Base-by-base conservation (phyloP, 306 rosid genomes). In the Malus domestica region DNA sequence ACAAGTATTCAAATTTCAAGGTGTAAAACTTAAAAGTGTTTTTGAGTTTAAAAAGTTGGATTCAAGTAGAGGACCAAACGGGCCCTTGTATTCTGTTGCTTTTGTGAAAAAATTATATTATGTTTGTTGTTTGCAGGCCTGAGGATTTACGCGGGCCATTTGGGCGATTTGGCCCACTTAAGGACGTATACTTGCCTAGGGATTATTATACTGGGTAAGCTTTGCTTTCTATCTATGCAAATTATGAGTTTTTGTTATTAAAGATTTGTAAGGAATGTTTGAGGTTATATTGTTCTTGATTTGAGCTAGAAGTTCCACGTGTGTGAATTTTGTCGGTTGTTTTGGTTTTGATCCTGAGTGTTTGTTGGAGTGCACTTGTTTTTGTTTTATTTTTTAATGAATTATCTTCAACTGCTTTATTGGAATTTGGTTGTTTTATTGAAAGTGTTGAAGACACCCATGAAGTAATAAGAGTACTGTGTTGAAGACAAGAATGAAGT, bases 191-290 rank as follows among this genome's bases (percentile, higher is more conserved):
- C 62, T 77, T 93, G 87, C 97, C 98, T 30, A 89, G 86, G 75
- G 93, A 93, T 87, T 93, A 87, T 83, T 80, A 93, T 59, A 84
- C 96, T 58, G 96, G 98, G 97, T 91, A 75, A 76, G 96, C 42
- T 32, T 32, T 71, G 65, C 69, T 38, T 74, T 18, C 16, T 30
- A 4, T 57, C 29, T 62, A 45, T 20, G 46, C 10, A 65, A 25
- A 61, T 8, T 30, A 38, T 23, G 57, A n/a, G 61, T 29, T 51
- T 19, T 1, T 25, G 20, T 33, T 60, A 40, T 32, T 49, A 0
- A 16, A 30, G 2, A 11, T 4, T n/a, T 35, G 38, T 66, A 22
- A 8, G 45, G 10, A 18, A 10, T 33, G 4, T 27, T 8, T 57
- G 20, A 55, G 52, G 5, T 70, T 32, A 67, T 29, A 7, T 8